Conservation (phyloP, 2,329 filamentous ascomycete species). For the Hypoxylon sp. region DNA sequence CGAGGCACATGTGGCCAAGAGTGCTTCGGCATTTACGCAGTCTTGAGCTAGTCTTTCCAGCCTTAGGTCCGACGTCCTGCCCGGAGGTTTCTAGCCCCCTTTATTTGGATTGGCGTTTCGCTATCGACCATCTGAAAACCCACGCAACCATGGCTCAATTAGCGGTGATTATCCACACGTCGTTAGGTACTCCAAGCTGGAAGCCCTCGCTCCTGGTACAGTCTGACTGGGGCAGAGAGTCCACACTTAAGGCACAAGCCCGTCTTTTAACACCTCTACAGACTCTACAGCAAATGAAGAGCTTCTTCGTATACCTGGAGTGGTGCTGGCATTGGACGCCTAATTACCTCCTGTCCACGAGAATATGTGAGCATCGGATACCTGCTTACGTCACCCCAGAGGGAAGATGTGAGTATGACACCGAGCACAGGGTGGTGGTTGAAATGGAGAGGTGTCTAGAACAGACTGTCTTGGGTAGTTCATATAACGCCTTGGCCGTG, state of each 20-base stretch:
- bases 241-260: neutral
- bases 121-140: conserved; percentile 27
- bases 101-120: conserved; percentile 35
- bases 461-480: conserved; percentile 33
- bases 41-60: conserved; percentile 33
- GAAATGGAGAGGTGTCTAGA: conserved; percentile 30
- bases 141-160: conserved; percentile 25
- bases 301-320: conserved; percentile 31
- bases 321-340: neutral
- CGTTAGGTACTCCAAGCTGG: conserved; percentile 5
- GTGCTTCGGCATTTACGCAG: conserved; percentile 28
- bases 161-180: conserved; percentile 14
- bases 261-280: neutral
- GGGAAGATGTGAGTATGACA: neutral
- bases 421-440: neutral
- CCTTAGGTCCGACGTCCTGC: neutral
- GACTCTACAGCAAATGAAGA: conserved; percentile 18
- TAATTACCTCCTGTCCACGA: neutral
- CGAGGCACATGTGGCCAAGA: conserved; percentile 40
- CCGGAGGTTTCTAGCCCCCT: neutral
- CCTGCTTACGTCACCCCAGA: too few species aligned
- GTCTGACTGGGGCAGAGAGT: neutral
- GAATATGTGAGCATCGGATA: too few species aligned
- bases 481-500: conserved; percentile 19
- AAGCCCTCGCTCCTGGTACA: neutral